These are phyloP conservation scores for Aureobasidium sp. DNA, from an alignment of 2,329 filamentous ascomycete species.

Conservation along the genomic window DNA sequence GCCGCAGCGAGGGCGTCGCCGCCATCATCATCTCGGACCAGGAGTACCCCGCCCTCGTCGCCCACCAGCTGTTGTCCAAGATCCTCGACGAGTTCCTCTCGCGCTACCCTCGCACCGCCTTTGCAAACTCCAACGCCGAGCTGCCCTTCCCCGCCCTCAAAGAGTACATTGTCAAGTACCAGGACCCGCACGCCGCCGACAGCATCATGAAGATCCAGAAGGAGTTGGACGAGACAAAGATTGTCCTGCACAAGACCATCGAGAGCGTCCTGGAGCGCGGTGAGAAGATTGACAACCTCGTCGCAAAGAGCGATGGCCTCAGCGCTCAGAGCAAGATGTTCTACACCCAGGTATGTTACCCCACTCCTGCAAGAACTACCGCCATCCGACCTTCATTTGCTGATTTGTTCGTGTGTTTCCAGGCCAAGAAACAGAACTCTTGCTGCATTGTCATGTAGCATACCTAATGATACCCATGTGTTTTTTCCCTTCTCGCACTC, in stretches of 20 bases:
- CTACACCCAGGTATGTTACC: slow-evolving; percentile 59
- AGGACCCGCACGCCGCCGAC: slow-evolving; percentile 81
- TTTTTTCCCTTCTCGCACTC: not conserved
- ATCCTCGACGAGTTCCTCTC: slow-evolving; percentile 78
- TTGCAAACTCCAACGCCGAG: slow-evolving; percentile 43
- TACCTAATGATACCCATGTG: slow-evolving; percentile 12
- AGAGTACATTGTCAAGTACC: slow-evolving; percentile 69
- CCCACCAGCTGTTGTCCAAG: slow-evolving; percentile 80
- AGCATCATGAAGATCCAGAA: slow-evolving; percentile 80
- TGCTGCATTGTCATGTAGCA: slow-evolving; percentile 48
- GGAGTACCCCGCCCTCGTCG: slow-evolving; percentile 58
- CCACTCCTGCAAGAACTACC: not conserved
- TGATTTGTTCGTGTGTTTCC: slow-evolving; percentile 31
- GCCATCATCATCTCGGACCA: slow-evolving; percentile 40
- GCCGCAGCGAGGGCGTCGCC: slow-evolving; percentile 37
- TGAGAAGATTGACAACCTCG: slow-evolving; percentile 90
- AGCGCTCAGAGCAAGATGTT: slow-evolving; percentile 97
- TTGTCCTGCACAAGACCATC: slow-evolving; percentile 93
- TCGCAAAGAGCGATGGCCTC: slow-evolving; percentile 84
- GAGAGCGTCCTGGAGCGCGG: slow-evolving; percentile 80
- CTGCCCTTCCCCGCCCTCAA: slow-evolving; percentile 65
- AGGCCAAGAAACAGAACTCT: slow-evolving; percentile 54
- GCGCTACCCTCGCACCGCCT: slow-evolving; percentile 62
- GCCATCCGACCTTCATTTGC: slow-evolving; percentile 28
- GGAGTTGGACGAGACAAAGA: slow-evolving; percentile 95